These are phyloP conservation scores for Blastomyces silverae DNA, from an alignment of 2,329 filamentous ascomycete species.

Conservation along the genomic window DNA sequence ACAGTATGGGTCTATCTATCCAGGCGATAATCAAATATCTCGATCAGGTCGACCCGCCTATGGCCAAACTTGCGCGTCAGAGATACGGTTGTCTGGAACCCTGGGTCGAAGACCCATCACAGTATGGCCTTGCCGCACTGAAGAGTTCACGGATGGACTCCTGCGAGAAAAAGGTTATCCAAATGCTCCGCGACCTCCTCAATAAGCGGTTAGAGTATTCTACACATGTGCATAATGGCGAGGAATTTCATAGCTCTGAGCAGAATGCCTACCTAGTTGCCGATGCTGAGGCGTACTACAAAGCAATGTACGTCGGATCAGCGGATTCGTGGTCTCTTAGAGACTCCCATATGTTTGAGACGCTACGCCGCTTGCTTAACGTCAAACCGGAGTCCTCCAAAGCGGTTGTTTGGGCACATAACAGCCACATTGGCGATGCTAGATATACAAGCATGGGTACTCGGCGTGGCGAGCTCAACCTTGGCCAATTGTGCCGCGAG, in stretches of 20 bases:
- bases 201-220: conserved; percentile 40
- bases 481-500: conserved; percentile 50
- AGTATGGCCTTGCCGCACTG: conserved; percentile 43
- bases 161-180: conserved; percentile 44
- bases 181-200: conserved; percentile 43
- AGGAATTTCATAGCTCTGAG: conserved; percentile 46
- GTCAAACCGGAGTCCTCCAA: conserved; percentile 38
- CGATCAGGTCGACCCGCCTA: conserved; percentile 40
- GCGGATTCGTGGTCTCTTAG: conserved; percentile 48
- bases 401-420: conserved; percentile 51
- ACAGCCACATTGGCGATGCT: conserved; percentile 51
- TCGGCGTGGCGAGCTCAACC: conserved; percentile 43
- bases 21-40: conserved; percentile 46
- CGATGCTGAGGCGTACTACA: conserved; percentile 49
- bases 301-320: conserved; percentile 47
- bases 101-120: conserved; percentile 46
- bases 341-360: conserved; percentile 49
- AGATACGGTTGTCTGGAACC: conserved; percentile 45
- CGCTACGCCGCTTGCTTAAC: conserved; percentile 41
- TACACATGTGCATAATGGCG: conserved; percentile 33
- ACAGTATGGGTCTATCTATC: conserved; percentile 45
- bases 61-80: conserved; percentile 40
- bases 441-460: conserved; percentile 46
- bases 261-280: conserved; percentile 47
- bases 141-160: conserved; percentile 35